Evolutionary conservation across 2,329 filamentous ascomycete genomes (phyloP).

Genomic region (Aciculosporium take): DNA sequence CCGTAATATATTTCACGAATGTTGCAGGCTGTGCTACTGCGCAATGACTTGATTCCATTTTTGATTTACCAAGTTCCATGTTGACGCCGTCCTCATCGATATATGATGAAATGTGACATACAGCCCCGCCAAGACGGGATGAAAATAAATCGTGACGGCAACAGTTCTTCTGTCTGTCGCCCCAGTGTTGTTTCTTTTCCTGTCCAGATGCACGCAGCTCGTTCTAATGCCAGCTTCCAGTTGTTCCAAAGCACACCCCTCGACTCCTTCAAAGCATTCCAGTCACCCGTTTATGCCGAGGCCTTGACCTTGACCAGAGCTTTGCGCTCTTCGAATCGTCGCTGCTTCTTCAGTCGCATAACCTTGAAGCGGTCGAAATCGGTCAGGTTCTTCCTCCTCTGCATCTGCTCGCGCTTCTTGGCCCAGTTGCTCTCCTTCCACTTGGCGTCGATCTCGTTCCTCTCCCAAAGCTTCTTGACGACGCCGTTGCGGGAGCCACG

Average conservation of each 20-base stretch:
- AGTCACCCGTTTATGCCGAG: slow-evolving; percentile 44
- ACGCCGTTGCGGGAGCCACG: slow-evolving; percentile 69
- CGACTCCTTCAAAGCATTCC: slow-evolving; percentile 20
- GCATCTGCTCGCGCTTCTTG: slow-evolving; percentile 77
- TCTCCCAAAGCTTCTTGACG: slow-evolving; percentile 82
- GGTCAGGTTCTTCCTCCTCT: slow-evolving; percentile 79
- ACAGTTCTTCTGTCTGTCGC: slow-evolving; percentile 24
- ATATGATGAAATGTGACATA: slow-evolving; percentile 46
- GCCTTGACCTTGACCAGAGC: slow-evolving; percentile 85
- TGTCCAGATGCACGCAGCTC: slow-evolving; percentile 22
- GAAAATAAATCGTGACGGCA: slow-evolving; percentile 30
- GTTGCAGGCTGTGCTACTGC: slow-evolving; percentile 14
- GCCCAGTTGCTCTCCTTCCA: slow-evolving; percentile 87
- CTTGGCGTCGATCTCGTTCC: slow-evolving; percentile 80
- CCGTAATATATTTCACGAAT: slow-evolving; percentile 5
- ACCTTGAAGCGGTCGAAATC: slow-evolving; percentile 99
- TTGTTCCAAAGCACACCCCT: slow-evolving; percentile 14
- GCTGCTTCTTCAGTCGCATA: slow-evolving; percentile 97
- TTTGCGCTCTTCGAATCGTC: slow-evolving; percentile 96
- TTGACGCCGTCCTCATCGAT: slow-evolving; percentile 52
- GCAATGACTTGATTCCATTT: slow-evolving; percentile 25
- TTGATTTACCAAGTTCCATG: slow-evolving; percentile 42
- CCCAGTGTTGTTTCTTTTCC: slow-evolving; percentile 19
- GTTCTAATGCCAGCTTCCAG: slow-evolving; percentile 23
- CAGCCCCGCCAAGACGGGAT: slow-evolving; percentile 44